Evolutionary conservation across 768 basidiomycete genomes (phyloP), one percentile per base, ranked within the genome.

Genomic region (Phanerochaete sordida): DNA sequence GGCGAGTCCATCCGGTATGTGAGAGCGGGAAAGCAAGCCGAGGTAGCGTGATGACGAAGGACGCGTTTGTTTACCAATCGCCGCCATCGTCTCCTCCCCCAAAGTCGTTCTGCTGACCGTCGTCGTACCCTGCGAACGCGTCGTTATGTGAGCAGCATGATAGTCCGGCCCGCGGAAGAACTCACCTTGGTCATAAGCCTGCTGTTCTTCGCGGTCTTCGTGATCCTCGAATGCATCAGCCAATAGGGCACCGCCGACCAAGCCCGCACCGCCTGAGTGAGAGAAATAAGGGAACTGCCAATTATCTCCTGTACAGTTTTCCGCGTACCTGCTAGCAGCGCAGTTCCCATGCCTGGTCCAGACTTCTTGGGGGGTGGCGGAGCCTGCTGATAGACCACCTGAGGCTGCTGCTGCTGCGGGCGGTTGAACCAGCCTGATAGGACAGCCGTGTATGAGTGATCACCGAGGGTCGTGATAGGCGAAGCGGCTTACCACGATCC

Each of bases 181-280:
- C 70, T 30, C 45, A 74, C 80, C 79, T 33, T 76, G 62, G 0
- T 79, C 66, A 49, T 67, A 80, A 0, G 69, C 76, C 1, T 66
- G 26, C 7, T 74, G 62, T 46, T 71, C 69, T 39, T 70, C 73
- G 19, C 44, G 16, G 0, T 76, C 75, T 31, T 79, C 51, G 49
- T 78, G 73, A 60, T 72, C 70, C 47, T 84, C 84, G 30, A 84
- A 61, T 0, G 80, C 82, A 47, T 84, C 76, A 35, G 66, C 80
- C 39, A 89, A 66, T 46, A 90, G 69, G 2, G 75, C 73, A 59
- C 88, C 89, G 39, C 83, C 87, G n/a, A 87, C 68, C n/a, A 89
- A 69, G 59, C 86, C 89, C 16, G 77, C 87, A 66, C 81, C 87
- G 63, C 79, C 87, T 81, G 61, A 57, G 51, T 51, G 19, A 13